These are phyloP conservation scores for Alternaria angustiovoidea DNA, from an alignment of 2,329 filamentous ascomycete genomes.

Conservation along the genomic window DNA sequence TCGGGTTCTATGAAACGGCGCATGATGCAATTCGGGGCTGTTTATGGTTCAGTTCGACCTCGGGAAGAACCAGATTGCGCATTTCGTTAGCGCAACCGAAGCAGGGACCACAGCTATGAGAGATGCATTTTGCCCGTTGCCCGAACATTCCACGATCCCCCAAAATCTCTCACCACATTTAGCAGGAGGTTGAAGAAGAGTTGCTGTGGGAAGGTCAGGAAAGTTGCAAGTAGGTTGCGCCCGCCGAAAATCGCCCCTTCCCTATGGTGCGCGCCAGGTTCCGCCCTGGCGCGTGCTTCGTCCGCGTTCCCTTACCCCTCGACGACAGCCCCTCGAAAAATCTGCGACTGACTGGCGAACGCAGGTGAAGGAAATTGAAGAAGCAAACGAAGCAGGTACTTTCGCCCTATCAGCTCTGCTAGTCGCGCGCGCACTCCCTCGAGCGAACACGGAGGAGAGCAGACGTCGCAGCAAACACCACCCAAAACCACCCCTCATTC, in stretches of 20 bases:
- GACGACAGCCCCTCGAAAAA: conserved; percentile 37
- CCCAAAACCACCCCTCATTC: conserved; percentile 27
- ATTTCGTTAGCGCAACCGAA: conserved; percentile 32
- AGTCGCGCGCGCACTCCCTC: conserved; percentile 8
- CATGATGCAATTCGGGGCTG: conserved; percentile 25
- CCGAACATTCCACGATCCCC: conserved; percentile 28
- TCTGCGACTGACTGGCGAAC: conserved; percentile 38
- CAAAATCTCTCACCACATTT: conserved; percentile 33
- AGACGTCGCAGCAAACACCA: conserved; percentile 31
- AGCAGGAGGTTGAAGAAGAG: conserved; percentile 52
- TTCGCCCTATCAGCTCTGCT: conserved; percentile 12
- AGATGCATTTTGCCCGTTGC: conserved; percentile 36
- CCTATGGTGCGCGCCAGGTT: conserved; percentile 14
- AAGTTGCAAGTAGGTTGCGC: conserved; percentile 43
- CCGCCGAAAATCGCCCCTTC: background rate
- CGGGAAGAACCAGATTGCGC: conserved; percentile 37
- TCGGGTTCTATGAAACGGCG: conserved; percentile 4
- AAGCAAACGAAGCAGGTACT: conserved; percentile 42
- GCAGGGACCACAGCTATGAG: conserved; percentile 32
- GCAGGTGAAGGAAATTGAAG: conserved; percentile 47
- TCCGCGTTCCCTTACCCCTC: conserved; percentile 37
- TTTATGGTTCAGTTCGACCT: conserved; percentile 28
- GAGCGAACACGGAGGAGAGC: conserved; percentile 11
- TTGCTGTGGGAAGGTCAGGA: conserved; percentile 53
- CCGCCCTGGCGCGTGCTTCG: conserved; percentile 30